A percentile compares a stretch with the other conserved stretches of the same genome.
phyloP scores from a whole-genome alignment of 495 filamentous ascomycete species.

The Daldinia concentrica region DNA sequence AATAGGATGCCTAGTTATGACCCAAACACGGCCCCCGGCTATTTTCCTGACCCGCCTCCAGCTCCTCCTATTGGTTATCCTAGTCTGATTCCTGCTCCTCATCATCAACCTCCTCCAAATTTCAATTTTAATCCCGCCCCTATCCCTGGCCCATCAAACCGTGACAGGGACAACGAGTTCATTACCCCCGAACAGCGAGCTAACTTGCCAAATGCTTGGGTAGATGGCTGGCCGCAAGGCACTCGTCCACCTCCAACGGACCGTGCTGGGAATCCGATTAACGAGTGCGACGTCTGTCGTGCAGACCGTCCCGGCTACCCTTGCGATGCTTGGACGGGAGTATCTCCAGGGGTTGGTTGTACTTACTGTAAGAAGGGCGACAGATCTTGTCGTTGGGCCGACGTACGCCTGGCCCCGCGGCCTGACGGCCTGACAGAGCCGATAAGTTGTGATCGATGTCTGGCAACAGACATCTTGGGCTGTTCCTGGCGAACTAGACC shows the following conservation, averaged over 20 bases:
- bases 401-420: background rate
- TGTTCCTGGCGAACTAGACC: constrained; percentile 6
- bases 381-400: background rate
- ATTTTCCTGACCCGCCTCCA: background rate
- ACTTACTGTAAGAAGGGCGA: background rate
- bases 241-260: background rate
- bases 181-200: background rate
- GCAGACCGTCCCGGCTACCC: background rate
- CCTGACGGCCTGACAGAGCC: constrained; percentile 22
- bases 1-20: too few species aligned
- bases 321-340: constrained; percentile 5
- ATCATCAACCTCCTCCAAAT: too few species aligned
- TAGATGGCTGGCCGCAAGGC: background rate
- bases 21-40: too few species aligned
- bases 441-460: constrained; percentile 10
- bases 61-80: background rate
- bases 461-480: background rate
- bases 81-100: background rate
- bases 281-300: background rate
- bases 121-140: too few species aligned
- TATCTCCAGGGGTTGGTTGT: constrained; percentile 14
- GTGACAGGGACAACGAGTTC: too few species aligned
- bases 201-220: background rate
- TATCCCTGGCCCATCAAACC: too few species aligned
- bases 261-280: background rate